A percentile compares a stretch with the other conserved stretches of the same genome.
Evolutionary conservation across 352 stramenopile genomes (phyloP).

Genomic region (Globisporangium nodosum): DNA sequence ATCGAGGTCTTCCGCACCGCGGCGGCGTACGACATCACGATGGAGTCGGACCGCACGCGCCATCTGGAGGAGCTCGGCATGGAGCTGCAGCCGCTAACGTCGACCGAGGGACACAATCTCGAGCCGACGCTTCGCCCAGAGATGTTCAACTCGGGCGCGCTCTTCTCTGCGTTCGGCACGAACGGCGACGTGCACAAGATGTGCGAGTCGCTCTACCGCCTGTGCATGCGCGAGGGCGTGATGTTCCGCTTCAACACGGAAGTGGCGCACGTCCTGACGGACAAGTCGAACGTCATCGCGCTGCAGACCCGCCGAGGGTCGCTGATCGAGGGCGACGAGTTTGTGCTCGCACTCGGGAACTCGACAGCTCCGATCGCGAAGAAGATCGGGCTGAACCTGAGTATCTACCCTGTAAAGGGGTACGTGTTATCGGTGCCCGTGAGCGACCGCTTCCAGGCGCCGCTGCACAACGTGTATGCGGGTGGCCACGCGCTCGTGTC

Average conservation of each 20-base stretch:
- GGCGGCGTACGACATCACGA: slow-evolving; percentile 55
- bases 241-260: slow-evolving; percentile 89
- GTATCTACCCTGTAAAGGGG: slow-evolving; percentile 81
- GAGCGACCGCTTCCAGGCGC: slow-evolving; percentile 50
- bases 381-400: slow-evolving; percentile 65
- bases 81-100: slow-evolving; percentile 62
- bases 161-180: slow-evolving; percentile 78
- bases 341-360: slow-evolving; percentile 80
- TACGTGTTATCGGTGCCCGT: slow-evolving; percentile 84
- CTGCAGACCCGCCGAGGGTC: slow-evolving; percentile 74
- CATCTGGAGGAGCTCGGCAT: slow-evolving; percentile 76
- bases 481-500: slow-evolving; percentile 72
- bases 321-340: slow-evolving; percentile 84
- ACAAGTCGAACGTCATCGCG: slow-evolving; percentile 71
- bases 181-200: slow-evolving; percentile 88
- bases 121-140: slow-evolving; percentile 54
- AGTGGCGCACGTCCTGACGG: slow-evolving; percentile 70
- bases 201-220: slow-evolving; percentile 72
- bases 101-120: slow-evolving; percentile 50
- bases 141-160: slow-evolving; percentile 56
- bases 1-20: slow-evolving; percentile 69
- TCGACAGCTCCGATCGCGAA: slow-evolving; percentile 59
- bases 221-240: slow-evolving; percentile 77
- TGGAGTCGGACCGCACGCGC: slow-evolving; percentile 62
- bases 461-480: slow-evolving; percentile 80